These are phyloP conservation scores for Trichoderma atrobrunneum DNA, from an alignment of 2,329 filamentous ascomycete species.

Conservation along the genomic window DNA sequence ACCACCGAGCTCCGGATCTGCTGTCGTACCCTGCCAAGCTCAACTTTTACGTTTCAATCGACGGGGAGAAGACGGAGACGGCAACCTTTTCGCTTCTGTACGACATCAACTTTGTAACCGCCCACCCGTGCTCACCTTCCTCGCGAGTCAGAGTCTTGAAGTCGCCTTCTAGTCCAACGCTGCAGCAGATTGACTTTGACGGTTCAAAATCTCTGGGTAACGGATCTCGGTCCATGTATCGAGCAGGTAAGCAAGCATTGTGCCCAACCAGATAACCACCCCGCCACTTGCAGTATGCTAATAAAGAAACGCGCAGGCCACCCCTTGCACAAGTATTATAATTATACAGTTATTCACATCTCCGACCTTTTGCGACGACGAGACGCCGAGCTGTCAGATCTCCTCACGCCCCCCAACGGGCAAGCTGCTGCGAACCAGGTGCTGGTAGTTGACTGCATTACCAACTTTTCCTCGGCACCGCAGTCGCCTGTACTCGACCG, in stretches of 20 bases:
- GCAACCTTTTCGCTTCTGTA: constrained; percentile 48
- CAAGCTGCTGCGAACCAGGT: constrained; percentile 39
- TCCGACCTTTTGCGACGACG: constrained; percentile 52
- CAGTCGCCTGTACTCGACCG: constrained; percentile 48
- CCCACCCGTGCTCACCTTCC: constrained; percentile 61
- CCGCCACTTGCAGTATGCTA: not conserved
- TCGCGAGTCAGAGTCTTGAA: constrained; percentile 56
- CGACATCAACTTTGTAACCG: constrained; percentile 64
- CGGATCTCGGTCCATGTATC: constrained; percentile 45
- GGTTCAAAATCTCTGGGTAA: constrained; percentile 44
- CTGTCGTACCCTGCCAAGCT: constrained; percentile 36
- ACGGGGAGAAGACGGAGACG: constrained; percentile 41
- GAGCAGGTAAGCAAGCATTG: constrained; percentile 41
- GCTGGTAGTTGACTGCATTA: constrained; percentile 63
- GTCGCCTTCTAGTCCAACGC: constrained; percentile 58
- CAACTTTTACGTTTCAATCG: constrained; percentile 36
- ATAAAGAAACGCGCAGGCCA: constrained; percentile 44
- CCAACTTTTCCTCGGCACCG: constrained; percentile 47
- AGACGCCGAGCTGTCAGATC: constrained; percentile 45
- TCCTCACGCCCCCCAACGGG: constrained; percentile 39
- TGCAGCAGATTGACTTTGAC: constrained; percentile 54
- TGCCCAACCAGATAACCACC: not conserved
- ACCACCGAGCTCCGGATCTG: constrained; percentile 34
- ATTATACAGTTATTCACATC: constrained; percentile 58
- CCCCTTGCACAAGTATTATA: constrained; percentile 61